These are phyloP conservation scores for Bruguiera parviflora DNA, from an alignment of 345 rosid species.

Conservation along the genomic window DNA sequence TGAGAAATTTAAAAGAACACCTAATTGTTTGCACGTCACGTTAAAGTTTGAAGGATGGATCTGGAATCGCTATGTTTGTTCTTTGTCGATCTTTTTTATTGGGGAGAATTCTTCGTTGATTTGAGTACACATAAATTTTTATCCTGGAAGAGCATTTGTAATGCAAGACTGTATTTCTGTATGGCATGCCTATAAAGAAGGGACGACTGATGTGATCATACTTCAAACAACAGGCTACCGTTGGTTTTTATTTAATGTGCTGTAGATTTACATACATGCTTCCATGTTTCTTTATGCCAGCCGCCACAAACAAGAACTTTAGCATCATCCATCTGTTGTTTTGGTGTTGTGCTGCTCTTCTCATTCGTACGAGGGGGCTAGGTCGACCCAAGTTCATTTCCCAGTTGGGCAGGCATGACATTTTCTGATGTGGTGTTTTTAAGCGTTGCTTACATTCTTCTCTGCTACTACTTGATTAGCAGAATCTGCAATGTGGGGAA, in stretches of 20 bases:
- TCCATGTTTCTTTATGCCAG: not conserved
- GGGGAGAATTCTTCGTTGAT: not conserved
- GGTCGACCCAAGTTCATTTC: constrained; percentile 9
- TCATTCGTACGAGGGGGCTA: constrained; percentile 10
- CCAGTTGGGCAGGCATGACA: too few relatives aligned
- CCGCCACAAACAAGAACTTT: constrained; percentile 11
- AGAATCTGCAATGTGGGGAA: constrained; percentile 90
- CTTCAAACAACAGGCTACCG: constrained; percentile 9
- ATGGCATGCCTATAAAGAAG: not conserved
- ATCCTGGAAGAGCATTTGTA: not conserved
- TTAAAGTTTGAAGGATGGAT: not conserved
- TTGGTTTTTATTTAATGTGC: constrained; percentile 19
- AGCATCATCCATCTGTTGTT: constrained; percentile 12
- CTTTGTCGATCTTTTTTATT: not conserved
- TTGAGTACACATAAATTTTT: not conserved
- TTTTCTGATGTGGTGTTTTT: not conserved
- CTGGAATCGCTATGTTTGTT: constrained; percentile 1
- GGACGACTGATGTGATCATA: constrained; percentile 1
- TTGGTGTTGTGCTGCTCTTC: constrained; percentile 6
- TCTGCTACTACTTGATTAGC: constrained; percentile 19
- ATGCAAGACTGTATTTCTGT: not conserved
- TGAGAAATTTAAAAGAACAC: too few relatives aligned
- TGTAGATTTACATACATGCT: constrained; percentile 20
- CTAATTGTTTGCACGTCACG: constrained; percentile 1
- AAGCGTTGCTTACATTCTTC: not conserved